A percentile compares a stretch with the other conserved stretches of the same genome.
Evolutionary conservation across 2,329 filamentous ascomycete species (phyloP).

Genomic region (Penicillium sp.): DNA sequence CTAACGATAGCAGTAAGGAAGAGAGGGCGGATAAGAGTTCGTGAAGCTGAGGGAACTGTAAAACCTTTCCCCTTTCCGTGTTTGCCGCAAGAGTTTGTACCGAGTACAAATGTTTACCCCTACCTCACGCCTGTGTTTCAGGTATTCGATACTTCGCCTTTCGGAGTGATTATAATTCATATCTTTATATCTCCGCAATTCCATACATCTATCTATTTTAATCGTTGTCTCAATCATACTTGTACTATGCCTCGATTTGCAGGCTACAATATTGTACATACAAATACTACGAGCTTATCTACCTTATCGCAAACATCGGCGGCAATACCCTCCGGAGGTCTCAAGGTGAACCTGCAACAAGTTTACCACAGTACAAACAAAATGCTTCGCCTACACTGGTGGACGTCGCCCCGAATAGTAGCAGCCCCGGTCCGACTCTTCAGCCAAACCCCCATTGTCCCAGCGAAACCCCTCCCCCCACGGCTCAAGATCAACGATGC

Average conservation of each 20-base stretch:
- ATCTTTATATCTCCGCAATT: too few species aligned
- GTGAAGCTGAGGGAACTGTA: slow-evolving; percentile 1
- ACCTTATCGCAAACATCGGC: slow-evolving; percentile 11
- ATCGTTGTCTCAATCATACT: background rate
- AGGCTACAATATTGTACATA: background rate
- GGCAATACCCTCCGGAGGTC: background rate
- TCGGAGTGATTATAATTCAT: too few species aligned
- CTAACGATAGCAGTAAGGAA: background rate
- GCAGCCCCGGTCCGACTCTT: slow-evolving; percentile 16
- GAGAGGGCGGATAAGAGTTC: slow-evolving; percentile 4
- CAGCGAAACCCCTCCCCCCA: slow-evolving; percentile 67
- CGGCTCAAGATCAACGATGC: slow-evolving; percentile 71
- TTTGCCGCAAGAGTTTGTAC: background rate
- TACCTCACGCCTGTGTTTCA: background rate
- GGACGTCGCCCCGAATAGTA: background rate
- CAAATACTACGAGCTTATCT: slow-evolving; percentile 12
- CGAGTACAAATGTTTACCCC: background rate
- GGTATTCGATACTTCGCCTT: background rate
- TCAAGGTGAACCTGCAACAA: background rate
- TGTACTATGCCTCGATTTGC: background rate
- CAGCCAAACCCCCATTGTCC: slow-evolving; percentile 20
- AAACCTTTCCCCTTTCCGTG: slow-evolving; percentile 8
- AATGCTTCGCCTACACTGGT: slow-evolving; percentile 5
- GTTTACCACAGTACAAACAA: background rate
- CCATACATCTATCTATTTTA: background rate